A percentile compares a stretch with the other conserved stretches of the same genome.
Conservation (phyloP, 2,329 filamentous ascomycete species). For the Sarocladiaceae sp. region DNA sequence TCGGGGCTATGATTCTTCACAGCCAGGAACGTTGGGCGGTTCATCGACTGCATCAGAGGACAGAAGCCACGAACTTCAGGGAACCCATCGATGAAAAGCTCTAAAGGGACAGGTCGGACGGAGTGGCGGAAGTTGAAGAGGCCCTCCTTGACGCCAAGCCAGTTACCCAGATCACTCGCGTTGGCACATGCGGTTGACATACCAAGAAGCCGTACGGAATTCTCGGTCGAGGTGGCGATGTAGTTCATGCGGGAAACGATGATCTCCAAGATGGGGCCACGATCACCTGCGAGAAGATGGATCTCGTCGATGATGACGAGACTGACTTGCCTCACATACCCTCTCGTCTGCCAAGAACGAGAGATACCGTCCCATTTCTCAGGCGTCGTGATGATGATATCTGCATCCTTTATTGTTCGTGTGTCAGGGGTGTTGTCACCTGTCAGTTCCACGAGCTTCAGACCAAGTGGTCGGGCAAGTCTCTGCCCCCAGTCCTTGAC, state of each 20-base stretch:
- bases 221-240: constrained; percentile 89
- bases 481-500: constrained; percentile 91
- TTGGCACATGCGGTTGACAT: constrained; percentile 99
- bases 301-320: constrained; percentile 99
- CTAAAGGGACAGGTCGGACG: constrained; percentile 88
- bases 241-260: constrained; percentile 97
- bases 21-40: constrained; percentile 89
- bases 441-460: constrained; percentile 91
- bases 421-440: constrained; percentile 97
- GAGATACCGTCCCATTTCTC: constrained; percentile 99
- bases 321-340: constrained; percentile 90
- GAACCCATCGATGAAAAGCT: constrained; percentile 97
- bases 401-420: constrained; percentile 86
- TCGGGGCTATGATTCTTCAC: constrained; percentile 95
- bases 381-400: constrained; percentile 98
- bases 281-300: constrained; percentile 90
- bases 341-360: constrained; percentile 95
- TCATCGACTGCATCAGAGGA: constrained; percentile 98
- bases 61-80: constrained; percentile 93
- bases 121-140: constrained; percentile 97
- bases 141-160: constrained; percentile 92
- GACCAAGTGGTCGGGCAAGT: constrained; percentile 72
- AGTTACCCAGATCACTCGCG: constrained; percentile 87
- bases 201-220: constrained; percentile 81
- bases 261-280: constrained; percentile 95